phyloP scores from a whole-genome alignment of 441 rosid genomes.

The Gossypium laxum region DNA sequence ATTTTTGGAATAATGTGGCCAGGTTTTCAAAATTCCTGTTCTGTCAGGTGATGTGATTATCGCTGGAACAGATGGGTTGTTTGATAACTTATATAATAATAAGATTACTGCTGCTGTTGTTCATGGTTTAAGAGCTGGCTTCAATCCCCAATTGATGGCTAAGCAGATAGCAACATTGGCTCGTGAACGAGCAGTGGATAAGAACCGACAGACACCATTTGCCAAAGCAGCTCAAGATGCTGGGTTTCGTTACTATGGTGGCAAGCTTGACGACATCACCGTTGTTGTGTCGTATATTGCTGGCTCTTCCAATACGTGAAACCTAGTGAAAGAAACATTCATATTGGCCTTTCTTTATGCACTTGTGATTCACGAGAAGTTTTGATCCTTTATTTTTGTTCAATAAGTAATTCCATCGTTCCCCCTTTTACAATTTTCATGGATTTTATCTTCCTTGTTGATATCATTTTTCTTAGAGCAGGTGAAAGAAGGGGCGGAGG shows the following conservation, averaged over 20 bases:
- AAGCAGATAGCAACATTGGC: constrained; percentile 84
- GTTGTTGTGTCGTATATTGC: constrained; percentile 74
- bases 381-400: not conserved
- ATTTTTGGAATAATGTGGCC: constrained; percentile 7
- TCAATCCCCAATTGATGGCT: constrained; percentile 62
- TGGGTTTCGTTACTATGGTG: constrained; percentile 75
- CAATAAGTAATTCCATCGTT: not conserved
- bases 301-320: constrained; percentile 17
- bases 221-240: constrained; percentile 85
- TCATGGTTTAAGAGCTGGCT: constrained; percentile 59
- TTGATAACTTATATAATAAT: constrained; percentile 73
- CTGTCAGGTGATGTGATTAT: constrained; percentile 70
- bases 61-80: constrained; percentile 88
- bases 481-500: constrained; percentile 1
- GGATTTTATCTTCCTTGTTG: not conserved
- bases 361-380: not conserved
- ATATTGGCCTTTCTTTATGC: not conserved
- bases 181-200: constrained; percentile 63
- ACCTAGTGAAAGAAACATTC: not conserved
- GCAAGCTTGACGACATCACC: constrained; percentile 93
- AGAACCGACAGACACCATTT: constrained; percentile 71
- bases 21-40: constrained; percentile 76
- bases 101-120: constrained; percentile 72
- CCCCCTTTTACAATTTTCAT: not conserved
- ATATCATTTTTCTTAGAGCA: not conserved